Conservation (phyloP, 2,329 filamentous ascomycete genomes). For the Pseudovirgaria hyperparasitica region DNA sequence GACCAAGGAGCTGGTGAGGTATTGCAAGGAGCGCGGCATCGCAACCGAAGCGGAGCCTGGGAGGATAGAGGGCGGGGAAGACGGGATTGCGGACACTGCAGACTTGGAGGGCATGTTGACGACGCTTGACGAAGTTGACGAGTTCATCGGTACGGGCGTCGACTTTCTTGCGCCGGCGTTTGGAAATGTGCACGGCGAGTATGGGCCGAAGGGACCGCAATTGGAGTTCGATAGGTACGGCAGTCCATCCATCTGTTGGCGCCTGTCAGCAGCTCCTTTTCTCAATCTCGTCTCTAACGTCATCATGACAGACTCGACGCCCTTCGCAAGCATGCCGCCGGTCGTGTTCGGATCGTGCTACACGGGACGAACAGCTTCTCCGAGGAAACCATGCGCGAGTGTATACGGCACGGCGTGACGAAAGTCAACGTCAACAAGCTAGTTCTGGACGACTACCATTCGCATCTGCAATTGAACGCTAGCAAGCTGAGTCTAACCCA, state of each 20-base stretch:
- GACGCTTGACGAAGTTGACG: slow-evolving; percentile 54
- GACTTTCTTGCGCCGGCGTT: slow-evolving; percentile 65
- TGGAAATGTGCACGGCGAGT: slow-evolving; percentile 65
- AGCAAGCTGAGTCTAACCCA: slow-evolving; percentile 12
- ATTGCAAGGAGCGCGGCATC: slow-evolving; percentile 53
- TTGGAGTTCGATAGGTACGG: too few relatives aligned
- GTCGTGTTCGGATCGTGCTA: slow-evolving; percentile 37
- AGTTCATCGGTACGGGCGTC: slow-evolving; percentile 60
- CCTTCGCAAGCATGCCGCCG: slow-evolving; percentile 19
- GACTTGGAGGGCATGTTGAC: slow-evolving; percentile 53
- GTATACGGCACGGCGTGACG: slow-evolving; percentile 39
- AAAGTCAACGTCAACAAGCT: slow-evolving; percentile 48
- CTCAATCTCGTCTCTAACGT: slow-evolving; percentile 26
- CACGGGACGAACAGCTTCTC: slow-evolving; percentile 46
- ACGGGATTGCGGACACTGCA: slow-evolving; percentile 56
- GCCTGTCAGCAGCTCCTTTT: too few relatives aligned
- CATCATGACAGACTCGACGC: slow-evolving; percentile 18
- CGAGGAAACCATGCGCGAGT: slow-evolving; percentile 36
- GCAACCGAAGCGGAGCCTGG: slow-evolving; percentile 60
- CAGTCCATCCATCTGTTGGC: too few relatives aligned
- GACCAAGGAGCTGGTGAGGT: slow-evolving; percentile 48
- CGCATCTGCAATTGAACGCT: slow-evolving; percentile 10
- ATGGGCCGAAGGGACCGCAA: slow-evolving; percentile 49
- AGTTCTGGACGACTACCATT: slow-evolving; percentile 27
- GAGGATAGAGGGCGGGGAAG: slow-evolving; percentile 60